phyloP scores from a whole-genome alignment of 2,329 filamentous ascomycete genomes.

The Metarhizium anisopliae region DNA sequence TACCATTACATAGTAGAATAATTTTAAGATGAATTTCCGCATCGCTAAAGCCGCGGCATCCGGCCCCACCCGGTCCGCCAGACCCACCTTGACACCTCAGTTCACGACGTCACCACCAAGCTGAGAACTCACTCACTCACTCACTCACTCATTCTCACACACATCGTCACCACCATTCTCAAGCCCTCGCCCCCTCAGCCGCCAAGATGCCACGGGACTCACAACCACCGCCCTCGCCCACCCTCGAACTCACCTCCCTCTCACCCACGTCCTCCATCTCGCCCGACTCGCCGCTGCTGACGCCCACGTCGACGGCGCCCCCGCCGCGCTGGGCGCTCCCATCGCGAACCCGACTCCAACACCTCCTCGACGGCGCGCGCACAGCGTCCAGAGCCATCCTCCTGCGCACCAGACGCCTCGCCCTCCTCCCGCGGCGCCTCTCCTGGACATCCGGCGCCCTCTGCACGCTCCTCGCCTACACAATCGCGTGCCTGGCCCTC shows the following conservation, averaged over 20 bases:
- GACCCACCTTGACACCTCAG: too few species aligned
- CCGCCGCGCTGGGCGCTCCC: slow-evolving; percentile 1
- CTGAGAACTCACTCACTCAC: background rate
- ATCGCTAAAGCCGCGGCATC: too few species aligned
- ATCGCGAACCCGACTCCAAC: background rate
- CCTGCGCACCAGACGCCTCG: background rate
- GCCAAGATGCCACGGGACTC: background rate
- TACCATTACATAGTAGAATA: too few species aligned
- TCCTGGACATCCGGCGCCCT: background rate
- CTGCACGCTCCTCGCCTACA: slow-evolving; percentile 17
- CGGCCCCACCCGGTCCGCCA: too few species aligned
- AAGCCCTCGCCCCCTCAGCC: background rate
- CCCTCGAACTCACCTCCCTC: slow-evolving; percentile 5
- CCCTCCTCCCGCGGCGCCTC: background rate
- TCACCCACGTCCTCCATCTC: background rate
- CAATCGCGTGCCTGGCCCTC: slow-evolving; percentile 29
- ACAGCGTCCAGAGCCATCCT: background rate
- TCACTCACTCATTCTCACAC: background rate
- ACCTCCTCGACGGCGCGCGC: background rate
- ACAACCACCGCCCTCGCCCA: background rate
- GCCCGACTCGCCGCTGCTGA: slow-evolving; percentile 6
- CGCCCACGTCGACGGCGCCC: background rate
- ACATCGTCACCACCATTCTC: too few species aligned
- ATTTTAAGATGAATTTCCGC: too few species aligned
- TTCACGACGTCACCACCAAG: background rate